phyloP scores from a whole-genome alignment of 2,329 filamentous ascomycete species.

The Herpotrichia juniperi region DNA sequence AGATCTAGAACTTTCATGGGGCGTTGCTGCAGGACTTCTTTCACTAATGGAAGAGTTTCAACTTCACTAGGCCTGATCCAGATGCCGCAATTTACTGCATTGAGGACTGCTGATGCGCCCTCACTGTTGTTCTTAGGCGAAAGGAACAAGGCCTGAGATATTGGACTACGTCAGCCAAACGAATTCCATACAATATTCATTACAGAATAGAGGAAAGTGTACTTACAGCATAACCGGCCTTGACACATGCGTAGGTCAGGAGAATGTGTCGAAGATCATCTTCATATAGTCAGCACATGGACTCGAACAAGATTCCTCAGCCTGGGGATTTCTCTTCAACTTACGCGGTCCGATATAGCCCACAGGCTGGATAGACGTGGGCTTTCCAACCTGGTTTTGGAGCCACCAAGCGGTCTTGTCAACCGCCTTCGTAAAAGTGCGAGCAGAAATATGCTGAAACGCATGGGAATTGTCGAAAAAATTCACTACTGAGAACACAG shows the following conservation, averaged over 20 bases:
- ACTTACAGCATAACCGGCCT: no score
- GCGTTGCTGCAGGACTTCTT: conserved; percentile 13
- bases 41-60: conserved; percentile 11
- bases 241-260: no score
- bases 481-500: conserved; percentile 22
- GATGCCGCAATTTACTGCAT: conserved; percentile 22
- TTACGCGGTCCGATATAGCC: no score
- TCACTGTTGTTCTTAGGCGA: conserved; percentile 29
- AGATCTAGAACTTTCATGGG: conserved; percentile 20
- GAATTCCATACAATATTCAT: no score
- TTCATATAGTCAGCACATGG: no score
- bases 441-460: conserved; percentile 31
- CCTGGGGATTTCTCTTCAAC: no score
- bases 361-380: no score
- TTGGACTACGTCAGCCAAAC: no score
- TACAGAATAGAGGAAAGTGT: no score
- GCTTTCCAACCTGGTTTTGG: conserved; percentile 26
- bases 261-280: no score
- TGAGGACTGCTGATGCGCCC: conserved; percentile 25
- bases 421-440: conserved; percentile 37
- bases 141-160: conserved; percentile 20
- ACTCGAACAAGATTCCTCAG: no score
- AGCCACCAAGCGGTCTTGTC: conserved; percentile 42
- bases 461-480: conserved; percentile 9
- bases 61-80: conserved; percentile 19